These are phyloP conservation scores for Cladosporium halotolerans DNA, from an alignment of 2,329 filamentous ascomycete species.

Conservation along the genomic window DNA sequence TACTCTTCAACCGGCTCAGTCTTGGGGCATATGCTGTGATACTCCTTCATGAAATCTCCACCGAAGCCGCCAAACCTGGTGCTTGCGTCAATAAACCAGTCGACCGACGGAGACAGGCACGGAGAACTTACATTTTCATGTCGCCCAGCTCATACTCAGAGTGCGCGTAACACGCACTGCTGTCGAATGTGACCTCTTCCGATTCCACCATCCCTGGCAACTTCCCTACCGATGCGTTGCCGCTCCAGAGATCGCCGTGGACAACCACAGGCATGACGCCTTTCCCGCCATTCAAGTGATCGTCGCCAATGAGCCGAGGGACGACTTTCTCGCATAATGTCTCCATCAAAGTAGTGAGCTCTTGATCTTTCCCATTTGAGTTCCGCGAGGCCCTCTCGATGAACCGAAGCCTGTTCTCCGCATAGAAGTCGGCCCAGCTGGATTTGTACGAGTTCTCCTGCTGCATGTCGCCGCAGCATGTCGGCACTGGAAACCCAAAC, in stretches of 20 bases:
- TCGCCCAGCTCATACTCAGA: conserved; percentile 88
- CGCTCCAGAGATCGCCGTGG: conserved; percentile 91
- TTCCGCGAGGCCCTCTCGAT: conserved; percentile 55
- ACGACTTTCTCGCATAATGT: conserved; percentile 59
- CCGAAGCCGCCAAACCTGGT: conserved; percentile 73
- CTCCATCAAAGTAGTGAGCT: conserved; percentile 60
- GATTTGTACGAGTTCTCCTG: conserved; percentile 70
- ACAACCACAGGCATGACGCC: conserved; percentile 70
- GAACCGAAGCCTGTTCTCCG: conserved; percentile 62
- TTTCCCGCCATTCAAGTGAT: conserved; percentile 54
- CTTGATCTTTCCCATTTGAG: conserved; percentile 58
- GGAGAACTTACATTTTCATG: conserved; percentile 63
- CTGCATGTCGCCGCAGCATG: conserved; percentile 77
- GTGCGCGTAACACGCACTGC: conserved; percentile 75
- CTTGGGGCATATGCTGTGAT: conserved; percentile 67
- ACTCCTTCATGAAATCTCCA: conserved; percentile 65
- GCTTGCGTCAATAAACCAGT: not conserved
- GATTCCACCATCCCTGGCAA: conserved; percentile 50
- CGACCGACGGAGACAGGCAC: not conserved
- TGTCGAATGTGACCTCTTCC: conserved; percentile 77
- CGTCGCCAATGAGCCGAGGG: conserved; percentile 66
- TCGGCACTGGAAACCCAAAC: conserved; percentile 80
- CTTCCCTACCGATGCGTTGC: conserved; percentile 65
- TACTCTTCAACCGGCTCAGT: conserved; percentile 76
- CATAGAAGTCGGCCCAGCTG: conserved; percentile 83